A percentile compares a stretch with the other conserved stretches of the same genome.
phyloP scores from a whole-genome alignment of 2,329 filamentous ascomycete genomes.

The Ophiosphaerella narmari region DNA sequence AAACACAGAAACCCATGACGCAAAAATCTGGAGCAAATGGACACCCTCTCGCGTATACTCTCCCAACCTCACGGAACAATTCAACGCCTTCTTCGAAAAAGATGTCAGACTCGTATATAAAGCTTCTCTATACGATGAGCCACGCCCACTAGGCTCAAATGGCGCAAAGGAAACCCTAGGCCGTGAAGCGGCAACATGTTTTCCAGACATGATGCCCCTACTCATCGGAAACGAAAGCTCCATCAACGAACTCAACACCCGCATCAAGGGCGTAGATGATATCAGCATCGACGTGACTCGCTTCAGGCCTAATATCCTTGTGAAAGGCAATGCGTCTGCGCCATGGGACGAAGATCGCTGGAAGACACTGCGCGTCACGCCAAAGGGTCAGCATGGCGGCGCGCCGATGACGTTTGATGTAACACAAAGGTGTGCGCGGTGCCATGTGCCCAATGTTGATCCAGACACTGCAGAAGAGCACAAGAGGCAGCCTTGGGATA shows the following conservation, averaged over 20 bases:
- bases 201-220: slow-evolving; percentile 64
- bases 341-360: slow-evolving; percentile 68
- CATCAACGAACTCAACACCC: slow-evolving; percentile 62
- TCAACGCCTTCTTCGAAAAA: slow-evolving; percentile 61
- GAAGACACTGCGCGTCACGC: slow-evolving; percentile 60
- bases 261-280: slow-evolving; percentile 52
- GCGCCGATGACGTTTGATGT: slow-evolving; percentile 58
- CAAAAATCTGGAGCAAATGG: slow-evolving; percentile 63
- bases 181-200: slow-evolving; percentile 59
- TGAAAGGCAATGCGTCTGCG: slow-evolving; percentile 53
- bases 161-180: slow-evolving; percentile 60
- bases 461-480: slow-evolving; percentile 65
- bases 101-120: slow-evolving; percentile 65
- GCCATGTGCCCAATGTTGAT: slow-evolving; percentile 68
- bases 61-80: slow-evolving; percentile 56
- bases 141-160: slow-evolving; percentile 60
- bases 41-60: slow-evolving; percentile 64
- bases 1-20: slow-evolving; percentile 56
- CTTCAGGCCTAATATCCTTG: slow-evolving; percentile 67
- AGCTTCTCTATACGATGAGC: slow-evolving; percentile 54
- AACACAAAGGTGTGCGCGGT: slow-evolving; percentile 63
- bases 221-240: slow-evolving; percentile 61
- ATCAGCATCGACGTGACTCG: slow-evolving; percentile 60
- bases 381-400: slow-evolving; percentile 7
- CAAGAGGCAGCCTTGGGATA: slow-evolving; percentile 64